Evolutionary conservation across 177 flowering plant species (phyloP).

Genomic region (Vitis hybrid): DNA sequence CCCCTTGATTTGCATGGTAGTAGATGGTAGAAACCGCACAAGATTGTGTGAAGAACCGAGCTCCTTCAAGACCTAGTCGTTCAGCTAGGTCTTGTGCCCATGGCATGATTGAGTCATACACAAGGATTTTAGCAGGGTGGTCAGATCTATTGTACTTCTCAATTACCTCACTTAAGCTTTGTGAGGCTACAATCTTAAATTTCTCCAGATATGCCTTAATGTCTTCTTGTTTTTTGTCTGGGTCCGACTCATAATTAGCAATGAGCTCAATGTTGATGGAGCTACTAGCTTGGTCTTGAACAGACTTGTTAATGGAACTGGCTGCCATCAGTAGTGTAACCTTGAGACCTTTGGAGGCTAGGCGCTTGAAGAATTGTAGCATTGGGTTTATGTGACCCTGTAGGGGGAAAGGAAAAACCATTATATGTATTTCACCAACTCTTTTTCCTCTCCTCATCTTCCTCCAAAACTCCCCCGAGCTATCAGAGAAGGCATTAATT

Average conservation of each 20-base stretch:
- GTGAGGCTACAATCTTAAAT: not conserved
- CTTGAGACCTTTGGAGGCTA: slow-evolving; percentile 20
- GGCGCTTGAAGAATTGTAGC: slow-evolving; percentile 28
- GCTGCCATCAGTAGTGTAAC: slow-evolving; percentile 19
- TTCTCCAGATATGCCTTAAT: not conserved
- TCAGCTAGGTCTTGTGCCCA: slow-evolving; percentile 22
- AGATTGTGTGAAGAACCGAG: slow-evolving; percentile 27
- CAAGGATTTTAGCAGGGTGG: slow-evolving; percentile 5
- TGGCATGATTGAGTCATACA: slow-evolving; percentile 24
- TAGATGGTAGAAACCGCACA: slow-evolving; percentile 13
- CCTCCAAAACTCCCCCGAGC: too few species aligned
- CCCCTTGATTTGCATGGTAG: slow-evolving; percentile 10
- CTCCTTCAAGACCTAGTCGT: slow-evolving; percentile 15
- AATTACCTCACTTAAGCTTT: not conserved
- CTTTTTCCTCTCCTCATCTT: too few species aligned
- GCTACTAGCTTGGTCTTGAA: slow-evolving; percentile 12
- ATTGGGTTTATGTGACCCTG: slow-evolving; percentile 31
- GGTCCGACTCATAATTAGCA: not conserved
- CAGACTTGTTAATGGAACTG: slow-evolving; percentile 7
- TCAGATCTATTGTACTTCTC: not conserved
- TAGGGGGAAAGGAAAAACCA: slow-evolving; percentile 10
- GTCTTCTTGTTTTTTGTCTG: slow-evolving; percentile 8
- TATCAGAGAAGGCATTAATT: too few species aligned
- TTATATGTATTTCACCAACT: too few species aligned
- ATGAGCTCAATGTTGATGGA: not conserved